These are phyloP conservation scores for Fusarium caatingaense DNA, from an alignment of 2,329 filamentous ascomycete genomes.

Conservation along the genomic window DNA sequence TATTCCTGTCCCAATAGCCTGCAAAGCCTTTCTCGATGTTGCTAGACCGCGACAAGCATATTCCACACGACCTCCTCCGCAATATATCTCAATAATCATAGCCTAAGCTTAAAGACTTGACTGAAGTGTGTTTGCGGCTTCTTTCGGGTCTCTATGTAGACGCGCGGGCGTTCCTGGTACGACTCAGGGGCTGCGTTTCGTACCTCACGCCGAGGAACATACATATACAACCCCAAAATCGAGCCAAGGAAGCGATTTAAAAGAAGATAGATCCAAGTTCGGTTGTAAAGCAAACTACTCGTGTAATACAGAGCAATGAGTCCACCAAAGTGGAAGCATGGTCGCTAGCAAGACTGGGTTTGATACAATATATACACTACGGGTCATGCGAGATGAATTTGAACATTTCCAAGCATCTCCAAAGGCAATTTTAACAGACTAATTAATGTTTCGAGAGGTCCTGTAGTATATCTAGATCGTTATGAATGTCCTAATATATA, in stretches of 20 bases:
- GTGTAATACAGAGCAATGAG: neutral
- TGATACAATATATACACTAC: neutral
- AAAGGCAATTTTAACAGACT: rapidly evolving
- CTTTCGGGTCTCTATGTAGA: neutral
- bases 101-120: neutral
- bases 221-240: neutral
- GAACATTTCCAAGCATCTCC: neutral
- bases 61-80: neutral
- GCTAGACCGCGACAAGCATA: neutral
- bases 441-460: rapidly evolving
- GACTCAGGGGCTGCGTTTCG: neutral
- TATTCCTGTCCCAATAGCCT: neutral
- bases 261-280: neutral
- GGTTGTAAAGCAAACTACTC: neutral
- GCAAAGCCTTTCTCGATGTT: neutral
- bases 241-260: neutral
- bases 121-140: neutral
- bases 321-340: neutral
- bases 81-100: neutral
- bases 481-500: neutral
- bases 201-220: neutral
- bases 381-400: neutral
- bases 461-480: rapidly evolving
- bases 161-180: neutral
- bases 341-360: neutral